These are phyloP conservation scores for Stramenopiles sp. DNA, from an alignment of 352 stramenopile genomes.

Conservation along the genomic window DNA sequence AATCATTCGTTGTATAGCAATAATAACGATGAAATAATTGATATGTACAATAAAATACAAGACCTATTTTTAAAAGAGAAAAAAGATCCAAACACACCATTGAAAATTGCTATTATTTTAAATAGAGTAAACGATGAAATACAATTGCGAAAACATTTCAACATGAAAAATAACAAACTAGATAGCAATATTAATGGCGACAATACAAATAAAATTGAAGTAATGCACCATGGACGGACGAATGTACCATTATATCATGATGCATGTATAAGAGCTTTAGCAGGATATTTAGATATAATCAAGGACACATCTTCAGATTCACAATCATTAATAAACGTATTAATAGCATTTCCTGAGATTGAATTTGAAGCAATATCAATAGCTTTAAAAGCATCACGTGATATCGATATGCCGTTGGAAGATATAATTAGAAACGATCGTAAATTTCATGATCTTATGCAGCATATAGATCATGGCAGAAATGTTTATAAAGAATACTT, in stretches of 20 bases:
- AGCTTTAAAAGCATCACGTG: background rate
- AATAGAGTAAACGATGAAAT: background rate
- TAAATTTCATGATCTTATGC: background rate
- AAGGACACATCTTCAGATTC: background rate
- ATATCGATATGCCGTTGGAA: background rate
- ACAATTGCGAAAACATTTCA: background rate
- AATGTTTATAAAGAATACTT: background rate
- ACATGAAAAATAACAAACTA: background rate
- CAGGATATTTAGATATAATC: background rate
- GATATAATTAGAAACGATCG: background rate
- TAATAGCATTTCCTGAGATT: background rate
- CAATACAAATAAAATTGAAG: background rate
- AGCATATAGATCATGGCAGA: background rate
- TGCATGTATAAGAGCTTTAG: background rate
- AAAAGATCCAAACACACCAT: background rate
- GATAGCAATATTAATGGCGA: too few species aligned
- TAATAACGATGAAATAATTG: background rate
- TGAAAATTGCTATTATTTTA: background rate
- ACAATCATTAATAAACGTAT: background rate
- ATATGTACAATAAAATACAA: background rate
- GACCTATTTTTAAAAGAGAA: background rate
- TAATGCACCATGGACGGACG: background rate
- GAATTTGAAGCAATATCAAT: background rate
- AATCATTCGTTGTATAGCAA: background rate
- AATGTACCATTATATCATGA: background rate